phyloP scores from a whole-genome alignment of 352 stramenopile species.

The Globisporangium nunn region DNA sequence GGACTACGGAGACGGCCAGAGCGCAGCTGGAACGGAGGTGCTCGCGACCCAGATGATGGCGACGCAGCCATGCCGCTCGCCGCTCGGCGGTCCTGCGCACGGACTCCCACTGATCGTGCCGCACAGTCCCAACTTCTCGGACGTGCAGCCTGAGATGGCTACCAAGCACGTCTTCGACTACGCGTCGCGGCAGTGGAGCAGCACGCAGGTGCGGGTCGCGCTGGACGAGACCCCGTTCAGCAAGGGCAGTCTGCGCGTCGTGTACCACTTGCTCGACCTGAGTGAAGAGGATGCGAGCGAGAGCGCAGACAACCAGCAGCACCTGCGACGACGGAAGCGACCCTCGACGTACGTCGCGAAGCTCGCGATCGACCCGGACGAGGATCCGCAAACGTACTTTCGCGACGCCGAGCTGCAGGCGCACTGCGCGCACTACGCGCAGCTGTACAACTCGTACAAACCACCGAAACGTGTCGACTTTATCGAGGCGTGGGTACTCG shows the following conservation, averaged over 20 bases:
- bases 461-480: conserved; percentile 81
- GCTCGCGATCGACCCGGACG: conserved; percentile 79
- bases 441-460: conserved; percentile 84
- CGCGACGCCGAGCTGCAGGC: conserved; percentile 84
- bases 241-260: conserved; percentile 72
- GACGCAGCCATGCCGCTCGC: conserved; percentile 17
- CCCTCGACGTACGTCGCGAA: conserved; percentile 75
- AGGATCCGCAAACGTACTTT: conserved; percentile 87
- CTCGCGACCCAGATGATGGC: conserved; percentile 23
- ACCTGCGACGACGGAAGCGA: not conserved
- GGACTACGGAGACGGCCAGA: conserved; percentile 2
- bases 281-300: conserved; percentile 19
- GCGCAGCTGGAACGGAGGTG: not conserved
- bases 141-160: conserved; percentile 46
- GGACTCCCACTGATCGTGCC: conserved; percentile 74
- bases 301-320: conserved; percentile 3
- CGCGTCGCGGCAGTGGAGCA: conserved; percentile 63
- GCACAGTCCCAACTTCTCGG: conserved; percentile 59
- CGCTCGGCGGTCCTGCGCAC: conserved; percentile 25
- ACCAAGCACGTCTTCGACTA: conserved; percentile 83
- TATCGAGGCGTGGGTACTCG: conserved; percentile 76
- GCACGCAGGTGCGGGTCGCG: conserved; percentile 54
- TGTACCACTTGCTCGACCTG: conserved; percentile 75
- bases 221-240: conserved; percentile 79
- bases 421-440: conserved; percentile 76